Percentiles rank a stretch among this genome's conserved stretches.
phyloP scores from a whole-genome alignment of 1,139 yeast genomes.

The Yamadazyma diddensiae region DNA sequence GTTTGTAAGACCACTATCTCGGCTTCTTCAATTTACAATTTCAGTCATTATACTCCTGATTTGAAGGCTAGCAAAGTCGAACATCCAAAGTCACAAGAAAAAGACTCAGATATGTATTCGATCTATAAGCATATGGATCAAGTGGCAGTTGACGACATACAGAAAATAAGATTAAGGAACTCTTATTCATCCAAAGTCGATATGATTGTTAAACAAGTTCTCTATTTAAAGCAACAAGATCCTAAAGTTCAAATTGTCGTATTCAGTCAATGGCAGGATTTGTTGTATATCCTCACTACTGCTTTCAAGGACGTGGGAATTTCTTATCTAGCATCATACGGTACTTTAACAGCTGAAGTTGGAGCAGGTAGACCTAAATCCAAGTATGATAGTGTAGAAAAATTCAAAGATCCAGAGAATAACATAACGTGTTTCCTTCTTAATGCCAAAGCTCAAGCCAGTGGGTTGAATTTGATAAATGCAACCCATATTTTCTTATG shows the following conservation, averaged over 20 bases:
- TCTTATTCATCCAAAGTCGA: slow-evolving; percentile 85
- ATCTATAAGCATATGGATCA: slow-evolving; percentile 50
- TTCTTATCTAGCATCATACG: slow-evolving; percentile 42
- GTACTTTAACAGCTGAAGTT: slow-evolving; percentile 33
- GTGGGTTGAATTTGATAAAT: slow-evolving; percentile 86
- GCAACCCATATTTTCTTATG: slow-evolving; percentile 88
- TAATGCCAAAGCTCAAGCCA: slow-evolving; percentile 82
- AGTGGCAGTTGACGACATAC: slow-evolving; percentile 41
- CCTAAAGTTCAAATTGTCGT: slow-evolving; percentile 74
- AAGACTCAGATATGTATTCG: slow-evolving; percentile 29
- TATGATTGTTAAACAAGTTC: slow-evolving; percentile 69
- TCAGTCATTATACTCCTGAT: slow-evolving; percentile 48
- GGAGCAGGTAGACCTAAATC: slow-evolving; percentile 28
- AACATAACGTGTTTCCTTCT: slow-evolving; percentile 76
- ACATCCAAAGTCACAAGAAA: slow-evolving; percentile 12
- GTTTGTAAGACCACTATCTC: slow-evolving; percentile 60
- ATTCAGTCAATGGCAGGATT: slow-evolving; percentile 85
- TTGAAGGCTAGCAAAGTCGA: slow-evolving; percentile 47
- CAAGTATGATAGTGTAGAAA: slow-evolving; percentile 48
- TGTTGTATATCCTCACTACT: slow-evolving; percentile 62
- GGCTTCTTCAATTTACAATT: slow-evolving; percentile 52
- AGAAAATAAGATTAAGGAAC: slow-evolving; percentile 36
- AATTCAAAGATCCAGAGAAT: slow-evolving; percentile 58
- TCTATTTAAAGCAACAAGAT: slow-evolving; percentile 57
- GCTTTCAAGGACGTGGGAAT: slow-evolving; percentile 65